Percentiles rank a stretch among this genome's conserved stretches.
These are phyloP conservation scores for Monilinia polystroma DNA, from an alignment of 2,329 filamentous ascomycete species.

Conservation along the genomic window DNA sequence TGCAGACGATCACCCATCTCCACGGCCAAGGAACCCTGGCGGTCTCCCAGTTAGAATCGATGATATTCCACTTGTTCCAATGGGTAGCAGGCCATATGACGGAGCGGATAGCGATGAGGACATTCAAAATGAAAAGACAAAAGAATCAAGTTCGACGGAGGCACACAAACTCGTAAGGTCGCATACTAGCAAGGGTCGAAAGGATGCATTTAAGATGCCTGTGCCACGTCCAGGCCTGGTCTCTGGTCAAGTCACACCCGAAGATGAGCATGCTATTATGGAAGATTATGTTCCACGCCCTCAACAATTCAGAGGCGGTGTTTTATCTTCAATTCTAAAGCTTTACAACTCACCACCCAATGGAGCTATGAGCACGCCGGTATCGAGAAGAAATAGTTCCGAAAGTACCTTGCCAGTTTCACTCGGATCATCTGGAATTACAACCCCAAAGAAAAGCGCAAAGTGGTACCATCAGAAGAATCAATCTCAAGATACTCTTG, in stretches of 20 bases:
- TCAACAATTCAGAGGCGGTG: slow-evolving; percentile 67
- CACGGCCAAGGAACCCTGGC: slow-evolving; percentile 17
- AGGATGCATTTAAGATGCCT: slow-evolving; percentile 28
- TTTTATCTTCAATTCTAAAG: slow-evolving; percentile 70
- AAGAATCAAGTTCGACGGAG: slow-evolving; percentile 41
- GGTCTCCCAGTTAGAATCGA: slow-evolving; percentile 36
- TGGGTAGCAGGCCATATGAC: slow-evolving; percentile 34
- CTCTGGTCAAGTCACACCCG: slow-evolving; percentile 50
- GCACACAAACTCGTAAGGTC: slow-evolving; percentile 47
- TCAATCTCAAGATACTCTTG: slow-evolving; percentile 48
- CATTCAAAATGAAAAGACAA: slow-evolving; percentile 26
- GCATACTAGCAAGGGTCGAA: slow-evolving; percentile 41
- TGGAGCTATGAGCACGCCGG: slow-evolving; percentile 23
- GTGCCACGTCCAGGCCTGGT: slow-evolving; percentile 30
- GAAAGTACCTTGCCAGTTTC: slow-evolving; percentile 43
- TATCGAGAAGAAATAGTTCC: slow-evolving; percentile 35
- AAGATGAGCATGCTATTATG: slow-evolving; percentile 44
- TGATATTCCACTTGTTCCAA: slow-evolving; percentile 39
- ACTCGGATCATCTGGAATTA: slow-evolving; percentile 45
- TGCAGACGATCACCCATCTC: slow-evolving; percentile 27
- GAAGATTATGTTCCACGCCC: slow-evolving; percentile 67
- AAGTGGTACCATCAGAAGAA: slow-evolving; percentile 44
- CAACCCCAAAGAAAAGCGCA: slow-evolving; percentile 36
- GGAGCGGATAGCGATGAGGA: slow-evolving; percentile 35
- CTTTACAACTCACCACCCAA: slow-evolving; percentile 57